These are phyloP conservation scores for Cetraspora pellucida DNA, from an alignment of 192 early-diverging fungal genomes.

Conservation along the genomic window DNA sequence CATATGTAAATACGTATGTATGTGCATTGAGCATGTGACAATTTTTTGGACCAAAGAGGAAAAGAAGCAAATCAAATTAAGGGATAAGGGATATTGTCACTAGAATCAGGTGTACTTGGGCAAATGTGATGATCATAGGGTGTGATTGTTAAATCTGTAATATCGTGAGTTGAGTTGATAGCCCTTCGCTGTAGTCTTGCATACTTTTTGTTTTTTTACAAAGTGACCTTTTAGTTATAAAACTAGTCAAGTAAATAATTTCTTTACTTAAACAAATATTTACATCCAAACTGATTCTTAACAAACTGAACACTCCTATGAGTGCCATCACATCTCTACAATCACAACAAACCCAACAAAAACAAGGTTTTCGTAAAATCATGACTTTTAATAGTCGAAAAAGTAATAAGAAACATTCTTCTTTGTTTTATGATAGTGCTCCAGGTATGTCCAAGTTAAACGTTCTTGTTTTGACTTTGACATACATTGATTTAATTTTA, in stretches of 20 bases:
- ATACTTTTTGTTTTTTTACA: too few relatives aligned
- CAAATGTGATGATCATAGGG: too few relatives aligned
- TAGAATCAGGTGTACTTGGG: too few relatives aligned
- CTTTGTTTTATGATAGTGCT: conserved; percentile 26
- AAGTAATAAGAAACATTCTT: conserved; percentile 15
- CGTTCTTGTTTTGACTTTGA: background rate
- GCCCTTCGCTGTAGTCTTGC: too few relatives aligned
- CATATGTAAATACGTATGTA: too few relatives aligned
- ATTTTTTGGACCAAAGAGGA: too few relatives aligned
- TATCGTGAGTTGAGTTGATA: too few relatives aligned
- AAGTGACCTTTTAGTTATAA: background rate
- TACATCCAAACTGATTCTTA: background rate
- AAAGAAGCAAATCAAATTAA: too few relatives aligned
- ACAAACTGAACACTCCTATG: background rate
- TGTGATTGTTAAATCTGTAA: too few relatives aligned
- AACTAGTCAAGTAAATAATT: background rate
- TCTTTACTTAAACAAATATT: background rate
- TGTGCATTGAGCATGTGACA: too few relatives aligned
- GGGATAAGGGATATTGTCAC: too few relatives aligned
- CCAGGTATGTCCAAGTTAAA: conserved; percentile 19
- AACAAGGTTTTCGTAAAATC: conserved; percentile 29
- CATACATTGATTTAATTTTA: background rate
- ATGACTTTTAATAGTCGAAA: conserved; percentile 29
- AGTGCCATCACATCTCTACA: conserved; percentile 21
- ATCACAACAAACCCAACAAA: conserved; percentile 1